These are phyloP conservation scores for Aschersonia sp. DNA, from an alignment of 2,329 filamentous ascomycete genomes.

Conservation along the genomic window DNA sequence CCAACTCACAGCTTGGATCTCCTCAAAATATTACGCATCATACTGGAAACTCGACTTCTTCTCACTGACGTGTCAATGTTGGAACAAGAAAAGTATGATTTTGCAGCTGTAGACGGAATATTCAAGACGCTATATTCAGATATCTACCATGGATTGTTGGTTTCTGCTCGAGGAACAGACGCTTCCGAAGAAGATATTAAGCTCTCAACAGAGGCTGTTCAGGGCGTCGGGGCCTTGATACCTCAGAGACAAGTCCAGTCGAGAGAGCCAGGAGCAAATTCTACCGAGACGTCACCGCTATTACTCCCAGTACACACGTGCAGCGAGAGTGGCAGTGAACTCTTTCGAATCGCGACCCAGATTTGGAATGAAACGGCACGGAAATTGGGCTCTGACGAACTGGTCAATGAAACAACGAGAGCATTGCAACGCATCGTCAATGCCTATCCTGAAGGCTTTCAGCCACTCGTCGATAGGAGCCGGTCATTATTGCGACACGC, in stretches of 20 bases:
- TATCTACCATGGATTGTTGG: conserved; percentile 24
- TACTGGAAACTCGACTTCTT: conserved; percentile 30
- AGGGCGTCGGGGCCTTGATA: conserved; percentile 30
- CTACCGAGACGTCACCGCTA: conserved; percentile 7
- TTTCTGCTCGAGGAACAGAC: conserved; percentile 12
- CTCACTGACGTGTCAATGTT: conserved; percentile 19
- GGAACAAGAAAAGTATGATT: conserved; percentile 21
- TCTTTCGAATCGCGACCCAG: conserved; percentile 16
- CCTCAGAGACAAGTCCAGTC: conserved; percentile 17
- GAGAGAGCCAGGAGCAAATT: background rate
- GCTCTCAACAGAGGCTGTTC: conserved; percentile 27
- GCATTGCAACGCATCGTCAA: conserved; percentile 24
- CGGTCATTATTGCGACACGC: conserved; percentile 12
- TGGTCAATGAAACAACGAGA: conserved; percentile 25
- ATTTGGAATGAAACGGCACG: conserved; percentile 9
- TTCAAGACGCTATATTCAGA: conserved; percentile 28
- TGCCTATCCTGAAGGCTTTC: conserved; percentile 20
- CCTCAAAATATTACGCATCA: conserved; percentile 33
- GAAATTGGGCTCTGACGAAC: conserved; percentile 15
- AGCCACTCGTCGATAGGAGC: conserved; percentile 15
- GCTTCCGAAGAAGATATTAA: conserved; percentile 23
- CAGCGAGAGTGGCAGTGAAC: conserved; percentile 20
- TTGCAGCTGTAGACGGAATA: conserved; percentile 18
- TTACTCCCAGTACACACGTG: conserved; percentile 21
- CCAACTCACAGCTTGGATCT: conserved; percentile 36